These are phyloP conservation scores for Hydrangea macrophylla DNA, from an alignment of 148 eudicot species.

Conservation along the genomic window DNA sequence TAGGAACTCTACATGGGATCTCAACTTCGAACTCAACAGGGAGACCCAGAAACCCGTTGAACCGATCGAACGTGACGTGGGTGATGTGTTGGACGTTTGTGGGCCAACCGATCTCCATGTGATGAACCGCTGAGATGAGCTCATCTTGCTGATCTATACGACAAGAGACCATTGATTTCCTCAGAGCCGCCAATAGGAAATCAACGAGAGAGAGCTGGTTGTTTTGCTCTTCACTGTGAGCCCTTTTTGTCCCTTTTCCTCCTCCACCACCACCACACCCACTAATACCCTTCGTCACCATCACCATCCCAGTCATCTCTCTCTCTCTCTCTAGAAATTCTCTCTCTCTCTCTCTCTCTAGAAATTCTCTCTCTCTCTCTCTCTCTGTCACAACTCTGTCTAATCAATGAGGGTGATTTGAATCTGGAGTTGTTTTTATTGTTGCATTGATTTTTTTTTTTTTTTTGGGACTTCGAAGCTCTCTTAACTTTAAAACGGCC, in stretches of 20 bases:
- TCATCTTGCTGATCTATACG: constrained; percentile 40
- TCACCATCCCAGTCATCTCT: too few species aligned
- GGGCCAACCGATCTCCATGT: constrained; percentile 98
- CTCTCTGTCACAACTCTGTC: too few species aligned
- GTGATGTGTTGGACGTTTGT: constrained; percentile 81
- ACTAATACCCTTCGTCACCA: too few species aligned
- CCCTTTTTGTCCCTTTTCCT: constrained; percentile 9
- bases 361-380: too few species aligned
- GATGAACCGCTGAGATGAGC: constrained; percentile 38
- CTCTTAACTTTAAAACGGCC: constrained; percentile 17
- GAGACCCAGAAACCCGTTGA: constrained; percentile 83
- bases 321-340: too few species aligned
- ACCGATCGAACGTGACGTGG: constrained; percentile 89
- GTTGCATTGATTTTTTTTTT: too few species aligned
- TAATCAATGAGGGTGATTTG: constrained; percentile 1
- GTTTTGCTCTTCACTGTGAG: constrained; percentile 27
- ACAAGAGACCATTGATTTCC: constrained; percentile 55
- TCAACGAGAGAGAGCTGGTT: constrained; percentile 43
- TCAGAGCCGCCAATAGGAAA: constrained; percentile 40
- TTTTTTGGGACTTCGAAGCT: neutral
- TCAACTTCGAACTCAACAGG: constrained; percentile 72
- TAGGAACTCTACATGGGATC: constrained; percentile 71
- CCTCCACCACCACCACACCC: constrained; percentile 30
- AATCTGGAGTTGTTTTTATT: neutral
- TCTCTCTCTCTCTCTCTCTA: constrained; percentile 1